phyloP scores from a whole-genome alignment of 257 asterid genomes.

The Anisodus acutangulus region DNA sequence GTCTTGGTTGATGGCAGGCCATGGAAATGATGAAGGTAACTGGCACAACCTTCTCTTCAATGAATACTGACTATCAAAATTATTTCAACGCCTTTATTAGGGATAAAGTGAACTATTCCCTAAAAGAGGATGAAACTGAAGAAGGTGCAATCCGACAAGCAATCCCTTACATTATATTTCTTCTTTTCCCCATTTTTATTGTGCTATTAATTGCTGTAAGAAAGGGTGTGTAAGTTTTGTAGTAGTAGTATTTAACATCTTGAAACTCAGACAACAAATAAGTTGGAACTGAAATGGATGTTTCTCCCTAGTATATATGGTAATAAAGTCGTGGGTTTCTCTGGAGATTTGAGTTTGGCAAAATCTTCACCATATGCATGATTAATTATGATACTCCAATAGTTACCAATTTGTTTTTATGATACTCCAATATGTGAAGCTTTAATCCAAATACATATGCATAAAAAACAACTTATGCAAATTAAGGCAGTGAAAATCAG shows the following conservation, averaged over 20 bases:
- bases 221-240: conserved; percentile 31
- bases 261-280: background rate
- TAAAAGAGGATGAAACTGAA: conserved; percentile 48
- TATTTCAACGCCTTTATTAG: conserved; percentile 79
- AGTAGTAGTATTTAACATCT: background rate
- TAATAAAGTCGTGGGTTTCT: background rate
- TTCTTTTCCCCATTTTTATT: conserved; percentile 64
- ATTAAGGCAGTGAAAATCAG: background rate
- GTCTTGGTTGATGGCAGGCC: conserved; percentile 58
- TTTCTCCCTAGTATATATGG: background rate
- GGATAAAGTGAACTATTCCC: conserved; percentile 51
- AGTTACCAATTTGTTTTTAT: no score
- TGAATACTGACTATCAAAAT: conserved; percentile 58
- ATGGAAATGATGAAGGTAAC: conserved; percentile 89
- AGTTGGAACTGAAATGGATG: conserved; percentile 17
- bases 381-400: background rate
- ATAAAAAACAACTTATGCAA: background rate
- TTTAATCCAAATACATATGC: background rate
- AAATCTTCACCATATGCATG: background rate
- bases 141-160: conserved; percentile 59
- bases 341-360: background rate
- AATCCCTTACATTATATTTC: conserved; percentile 64
- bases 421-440: background rate
- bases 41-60: conserved; percentile 40
- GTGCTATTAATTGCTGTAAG: conserved; percentile 56